Evolutionary conservation across 148 eudicot species (phyloP), one percentile per base, ranked within the genome.

Genomic region (Linanthus parryae): DNA sequence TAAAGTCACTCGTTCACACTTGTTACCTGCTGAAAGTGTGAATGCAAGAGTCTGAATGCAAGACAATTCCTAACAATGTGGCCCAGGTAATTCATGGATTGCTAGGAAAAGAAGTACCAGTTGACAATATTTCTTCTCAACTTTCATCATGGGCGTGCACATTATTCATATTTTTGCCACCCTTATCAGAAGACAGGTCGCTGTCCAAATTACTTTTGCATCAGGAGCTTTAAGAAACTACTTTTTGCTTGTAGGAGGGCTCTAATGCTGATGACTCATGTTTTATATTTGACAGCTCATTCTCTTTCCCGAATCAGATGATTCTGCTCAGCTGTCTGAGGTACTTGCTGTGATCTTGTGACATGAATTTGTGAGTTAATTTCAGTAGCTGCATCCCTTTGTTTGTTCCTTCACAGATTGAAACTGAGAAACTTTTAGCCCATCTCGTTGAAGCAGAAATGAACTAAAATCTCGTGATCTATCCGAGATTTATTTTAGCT

Each of bases 61-160:
- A n/a, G n/a, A n/a, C n/a, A n/a, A n/a, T n/a, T n/a, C n/a, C n/a
- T n/a, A n/a, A n/a, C n/a, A n/a, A 12, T 51, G 19, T 51, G 21
- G 59, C 56, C 29, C 88, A 92, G 99, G 99, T 87, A 82, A 87
- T 92, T 56, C 99, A 92, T 65, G 70, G 71, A 55, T 80, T 87
- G 66, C 76, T 81, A 47, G 59, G 80, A 45, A 74, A 84, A 79
- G 99, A 96, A 59, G 85, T 82, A 49, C 77, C 85, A 59, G 64
- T 63, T 61, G 94, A 92, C 38, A 75, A 72, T 7, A 92, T 82
- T 56, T 82, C 84, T 48, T 62, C 90, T 48, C 90, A 92, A 50
- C 77, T 92, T 36, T 87, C 99, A 62, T 96, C 99, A 12, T 92
- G 99, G 99, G 90, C 99, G 48, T 92, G 94, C 36, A 94, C 99